Percentiles rank a stretch among this genome's conserved stretches.
Evolutionary conservation across 148 eudicot species (phyloP).

Genomic region (Mesembryanthemum crystallinum): DNA sequence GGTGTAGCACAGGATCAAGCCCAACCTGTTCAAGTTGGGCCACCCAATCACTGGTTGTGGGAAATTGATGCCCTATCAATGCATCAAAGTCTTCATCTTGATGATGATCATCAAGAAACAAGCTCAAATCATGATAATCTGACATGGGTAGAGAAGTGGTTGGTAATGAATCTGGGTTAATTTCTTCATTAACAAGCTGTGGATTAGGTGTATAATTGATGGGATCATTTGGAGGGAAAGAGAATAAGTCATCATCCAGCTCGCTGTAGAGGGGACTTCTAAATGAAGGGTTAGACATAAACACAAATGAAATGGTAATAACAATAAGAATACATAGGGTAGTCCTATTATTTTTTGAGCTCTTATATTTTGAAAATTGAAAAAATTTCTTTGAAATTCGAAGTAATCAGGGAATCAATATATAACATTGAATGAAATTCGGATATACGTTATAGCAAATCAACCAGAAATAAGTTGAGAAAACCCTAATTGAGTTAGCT

Average conservation of each 20-base stretch:
- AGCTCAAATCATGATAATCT: slow-evolving; percentile 32
- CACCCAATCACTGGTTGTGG: slow-evolving; percentile 10
- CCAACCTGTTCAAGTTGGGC: slow-evolving; percentile 14
- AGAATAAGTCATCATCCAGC: slow-evolving; percentile 23
- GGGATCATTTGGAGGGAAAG: slow-evolving; percentile 19
- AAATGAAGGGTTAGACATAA: slow-evolving; percentile 37
- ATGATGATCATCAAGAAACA: slow-evolving; percentile 24
- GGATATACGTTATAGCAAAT: not conserved
- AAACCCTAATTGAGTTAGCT: no score
- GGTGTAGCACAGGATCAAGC: slow-evolving; percentile 1
- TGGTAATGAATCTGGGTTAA: not conserved
- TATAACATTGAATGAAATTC: not conserved
- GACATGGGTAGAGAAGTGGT: slow-evolving; percentile 19
- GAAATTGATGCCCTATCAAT: slow-evolving; percentile 21
- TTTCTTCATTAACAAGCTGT: slow-evolving; percentile 9
- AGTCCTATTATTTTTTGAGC: not conserved
- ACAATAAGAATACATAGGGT: not conserved
- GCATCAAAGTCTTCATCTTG: not conserved
- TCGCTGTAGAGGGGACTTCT: slow-evolving; percentile 25
- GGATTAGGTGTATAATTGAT: not conserved
- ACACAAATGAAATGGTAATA: not conserved
- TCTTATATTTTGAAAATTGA: not conserved
- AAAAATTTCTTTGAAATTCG: no score
- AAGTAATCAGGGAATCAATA: not conserved
- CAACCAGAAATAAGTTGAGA: not conserved